These are phyloP conservation scores for Pseudozyma tsukubaensis DNA, from an alignment of 1,284 basidiomycete species.

Conservation along the genomic window DNA sequence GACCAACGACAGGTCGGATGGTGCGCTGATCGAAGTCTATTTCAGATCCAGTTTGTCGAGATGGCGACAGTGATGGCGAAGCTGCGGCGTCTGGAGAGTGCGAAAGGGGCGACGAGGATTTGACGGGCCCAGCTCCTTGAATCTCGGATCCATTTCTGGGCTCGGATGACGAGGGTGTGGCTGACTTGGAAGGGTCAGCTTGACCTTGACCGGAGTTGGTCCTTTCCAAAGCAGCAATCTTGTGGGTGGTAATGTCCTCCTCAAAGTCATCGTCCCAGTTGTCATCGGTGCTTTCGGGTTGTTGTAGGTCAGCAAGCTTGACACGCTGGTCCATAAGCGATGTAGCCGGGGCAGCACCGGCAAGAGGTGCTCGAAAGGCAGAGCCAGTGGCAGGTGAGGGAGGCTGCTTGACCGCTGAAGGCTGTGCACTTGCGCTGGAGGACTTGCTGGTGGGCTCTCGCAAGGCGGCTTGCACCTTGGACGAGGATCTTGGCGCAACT, in stretches of 20 bases:
- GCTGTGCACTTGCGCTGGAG: not conserved
- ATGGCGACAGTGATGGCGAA: slow-evolving; percentile 10
- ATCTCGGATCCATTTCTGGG: no score
- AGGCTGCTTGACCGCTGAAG: slow-evolving; percentile 15
- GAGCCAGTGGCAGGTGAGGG: slow-evolving; percentile 27
- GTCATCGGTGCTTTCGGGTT: slow-evolving; percentile 76
- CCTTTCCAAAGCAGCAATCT: slow-evolving; percentile 76
- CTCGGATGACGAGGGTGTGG: no score
- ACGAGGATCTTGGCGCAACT: slow-evolving; percentile 4
- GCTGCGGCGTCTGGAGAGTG: not conserved
- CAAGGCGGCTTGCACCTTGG: slow-evolving; percentile 7
- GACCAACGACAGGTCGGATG: slow-evolving; percentile 40
- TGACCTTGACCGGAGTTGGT: slow-evolving; percentile 15
- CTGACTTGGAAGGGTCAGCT: slow-evolving; percentile 10
- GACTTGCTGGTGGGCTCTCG: not conserved
- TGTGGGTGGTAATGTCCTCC: slow-evolving; percentile 86
- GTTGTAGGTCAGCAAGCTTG: slow-evolving; percentile 72
- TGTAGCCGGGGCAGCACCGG: slow-evolving; percentile 48
- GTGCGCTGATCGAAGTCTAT: slow-evolving; percentile 70
- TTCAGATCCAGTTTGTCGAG: slow-evolving; percentile 21
- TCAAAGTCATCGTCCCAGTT: slow-evolving; percentile 99
- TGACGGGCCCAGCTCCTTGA: not conserved
- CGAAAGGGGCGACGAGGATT: not conserved
- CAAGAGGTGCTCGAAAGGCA: slow-evolving; percentile 35
- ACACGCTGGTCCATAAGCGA: slow-evolving; percentile 54